Percentiles rank a stretch among this genome's conserved stretches.
Conservation (phyloP, 2,329 filamentous ascomycete genomes). For the Pestalotiopsis sp. region DNA sequence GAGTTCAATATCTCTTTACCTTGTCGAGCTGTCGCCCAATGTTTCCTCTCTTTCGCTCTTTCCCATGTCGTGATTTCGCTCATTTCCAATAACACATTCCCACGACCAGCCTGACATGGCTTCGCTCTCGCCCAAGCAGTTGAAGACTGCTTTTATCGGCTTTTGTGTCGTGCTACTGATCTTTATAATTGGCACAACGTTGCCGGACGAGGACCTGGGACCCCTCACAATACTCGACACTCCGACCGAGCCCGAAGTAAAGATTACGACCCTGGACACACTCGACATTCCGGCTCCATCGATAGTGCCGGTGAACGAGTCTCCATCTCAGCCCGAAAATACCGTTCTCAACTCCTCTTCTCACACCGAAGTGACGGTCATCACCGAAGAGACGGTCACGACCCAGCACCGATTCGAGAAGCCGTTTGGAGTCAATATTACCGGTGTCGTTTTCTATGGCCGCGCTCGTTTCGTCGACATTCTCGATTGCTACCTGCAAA, state of each 20-base stretch:
- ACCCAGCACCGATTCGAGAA: conserved; percentile 15
- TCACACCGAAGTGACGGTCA: too few species aligned
- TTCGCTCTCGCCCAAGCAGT: not conserved
- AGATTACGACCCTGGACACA: too few species aligned
- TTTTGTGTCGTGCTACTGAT: not conserved
- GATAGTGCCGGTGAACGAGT: not conserved
- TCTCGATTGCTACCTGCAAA: conserved; percentile 46
- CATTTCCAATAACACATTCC: not conserved
- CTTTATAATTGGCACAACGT: not conserved
- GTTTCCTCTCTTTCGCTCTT: not conserved
- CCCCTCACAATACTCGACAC: not conserved
- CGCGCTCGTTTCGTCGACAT: conserved; percentile 44
- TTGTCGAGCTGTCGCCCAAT: not conserved
- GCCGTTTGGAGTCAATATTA: conserved; percentile 35
- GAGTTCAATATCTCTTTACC: not conserved
- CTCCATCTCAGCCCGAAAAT: too few species aligned
- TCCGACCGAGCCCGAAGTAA: not conserved
- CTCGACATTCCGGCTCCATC: not conserved
- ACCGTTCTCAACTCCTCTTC: too few species aligned
- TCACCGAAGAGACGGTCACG: not conserved
- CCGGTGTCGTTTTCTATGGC: conserved; percentile 49
- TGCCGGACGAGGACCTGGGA: not conserved
- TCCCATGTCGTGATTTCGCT: not conserved
- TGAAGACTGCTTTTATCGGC: not conserved
- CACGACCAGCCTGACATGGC: not conserved